These are phyloP conservation scores for Syzygium aqueum DNA, from an alignment of 345 rosid species.

Conservation along the genomic window DNA sequence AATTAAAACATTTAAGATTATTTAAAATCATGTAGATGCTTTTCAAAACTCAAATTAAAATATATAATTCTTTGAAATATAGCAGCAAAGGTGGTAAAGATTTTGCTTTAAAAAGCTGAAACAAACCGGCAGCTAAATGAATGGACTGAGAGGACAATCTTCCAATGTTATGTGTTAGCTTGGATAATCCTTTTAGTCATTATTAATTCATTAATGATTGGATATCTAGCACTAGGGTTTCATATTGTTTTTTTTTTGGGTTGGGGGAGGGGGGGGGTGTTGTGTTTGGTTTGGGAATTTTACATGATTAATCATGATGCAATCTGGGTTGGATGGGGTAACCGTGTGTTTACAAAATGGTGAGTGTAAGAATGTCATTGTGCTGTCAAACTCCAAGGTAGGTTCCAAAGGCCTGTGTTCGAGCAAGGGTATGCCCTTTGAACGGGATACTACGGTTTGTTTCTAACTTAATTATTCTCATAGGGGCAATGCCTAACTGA, in stretches of 20 bases:
- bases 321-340: too few species aligned
- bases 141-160: not conserved
- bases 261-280: not conserved
- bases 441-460: not conserved
- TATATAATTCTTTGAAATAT: not conserved
- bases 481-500: not conserved
- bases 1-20: not conserved
- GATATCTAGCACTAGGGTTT: not conserved
- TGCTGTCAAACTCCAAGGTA: not conserved
- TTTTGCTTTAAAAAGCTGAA: not conserved
- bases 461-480: not conserved
- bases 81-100: not conserved
- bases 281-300: too few species aligned
- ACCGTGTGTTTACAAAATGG: not conserved
- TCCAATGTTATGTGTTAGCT: not conserved
- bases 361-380: not conserved
- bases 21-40: not conserved
- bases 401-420: not conserved
- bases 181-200: not conserved
- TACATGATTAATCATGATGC: too few species aligned
- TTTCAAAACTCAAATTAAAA: not conserved
- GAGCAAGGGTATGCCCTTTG: not conserved
- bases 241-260: not conserved
- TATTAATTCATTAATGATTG: not conserved
- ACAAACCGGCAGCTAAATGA: not conserved